Conservation (phyloP, 257 asterid genomes). For the Solanum medicagineum region DNA sequence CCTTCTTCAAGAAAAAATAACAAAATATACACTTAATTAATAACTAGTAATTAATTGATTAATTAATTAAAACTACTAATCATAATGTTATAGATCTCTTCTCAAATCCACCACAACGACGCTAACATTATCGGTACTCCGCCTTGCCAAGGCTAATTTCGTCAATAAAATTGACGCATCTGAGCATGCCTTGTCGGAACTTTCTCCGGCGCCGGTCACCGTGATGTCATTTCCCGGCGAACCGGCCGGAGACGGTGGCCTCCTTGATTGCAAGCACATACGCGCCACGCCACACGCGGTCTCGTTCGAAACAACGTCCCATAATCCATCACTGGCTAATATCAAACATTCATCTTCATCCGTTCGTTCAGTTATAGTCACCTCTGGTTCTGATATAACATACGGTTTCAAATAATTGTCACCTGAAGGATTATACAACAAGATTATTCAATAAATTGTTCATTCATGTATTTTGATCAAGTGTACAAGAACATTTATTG, state of each 20-base stretch:
- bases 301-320: constrained; percentile 37
- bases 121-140: constrained; percentile 20
- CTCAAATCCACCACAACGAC: constrained; percentile 35
- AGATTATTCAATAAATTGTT: not conserved
- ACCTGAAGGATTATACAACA: constrained; percentile 1
- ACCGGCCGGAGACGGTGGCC: not conserved
- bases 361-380: constrained; percentile 21
- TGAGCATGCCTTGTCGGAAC: constrained; percentile 10
- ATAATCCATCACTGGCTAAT: constrained; percentile 38
- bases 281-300: constrained; percentile 27
- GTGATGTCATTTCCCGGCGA: not conserved
- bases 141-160: constrained; percentile 39
- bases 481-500: no score
- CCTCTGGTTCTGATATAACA: constrained; percentile 46
- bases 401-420: constrained; percentile 30
- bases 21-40: not conserved
- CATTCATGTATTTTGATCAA: no score
- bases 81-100: not conserved
- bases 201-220: not conserved
- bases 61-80: not conserved
- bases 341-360: constrained; percentile 33
- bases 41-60: not conserved
- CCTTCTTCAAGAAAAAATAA: not conserved
- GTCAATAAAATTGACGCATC: constrained; percentile 32
- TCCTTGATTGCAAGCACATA: constrained; percentile 19